Base-by-base conservation (phyloP, 768 basidiomycete species). In the Lactarius hatsudake region DNA sequence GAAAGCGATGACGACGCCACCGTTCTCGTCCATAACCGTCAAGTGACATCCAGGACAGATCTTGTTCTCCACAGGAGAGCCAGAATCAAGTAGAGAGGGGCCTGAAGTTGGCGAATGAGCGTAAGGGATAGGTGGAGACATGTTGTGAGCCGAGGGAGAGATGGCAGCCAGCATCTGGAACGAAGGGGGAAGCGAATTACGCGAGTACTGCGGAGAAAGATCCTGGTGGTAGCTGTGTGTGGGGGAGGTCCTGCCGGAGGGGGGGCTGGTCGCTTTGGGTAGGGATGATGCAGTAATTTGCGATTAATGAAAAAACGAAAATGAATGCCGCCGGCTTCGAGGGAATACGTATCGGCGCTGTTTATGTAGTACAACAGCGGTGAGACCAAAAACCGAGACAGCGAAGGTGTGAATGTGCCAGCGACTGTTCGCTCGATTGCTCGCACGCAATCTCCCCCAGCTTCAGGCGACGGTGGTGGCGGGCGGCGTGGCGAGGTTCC, bases 1-100 rank as follows among this genome's bases (percentile, higher is more conserved):
- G 75, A 98, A 97, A 48, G 94, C 93, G 73, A 98, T 96, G 51
- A 98, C 95, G 26, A 96, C 83, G 34, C 92, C 92, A 61, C 90
- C 93, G 71, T 85, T 81, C 73, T 93, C 91, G 69, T 86, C 88
- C 26, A 93, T 88, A 45, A 91, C 91, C 2, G 91, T 89, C 65
- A 80, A 81, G 75, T 88, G 90, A 80, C 92, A 94, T 23, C 93
- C 93, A 15, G 91, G 91, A 80, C 92, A 94, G 4, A 85, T 72
- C 69, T 85, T 85, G 74, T 91, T 84, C 74, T 84, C 83, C n/a
- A 38, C 42, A 61, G 67, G 13, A 61, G 73, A n/a, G 70, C 58
- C 40, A 68, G 62, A 20, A 67, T 64, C 51, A 67, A 70, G n/a
- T 67, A 69, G 23, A 12, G 57, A 1, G n/a, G 66, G 20, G n/a